Conservation (phyloP, 2,329 filamentous ascomycete genomes). For the Curvularia eragrostidis region DNA sequence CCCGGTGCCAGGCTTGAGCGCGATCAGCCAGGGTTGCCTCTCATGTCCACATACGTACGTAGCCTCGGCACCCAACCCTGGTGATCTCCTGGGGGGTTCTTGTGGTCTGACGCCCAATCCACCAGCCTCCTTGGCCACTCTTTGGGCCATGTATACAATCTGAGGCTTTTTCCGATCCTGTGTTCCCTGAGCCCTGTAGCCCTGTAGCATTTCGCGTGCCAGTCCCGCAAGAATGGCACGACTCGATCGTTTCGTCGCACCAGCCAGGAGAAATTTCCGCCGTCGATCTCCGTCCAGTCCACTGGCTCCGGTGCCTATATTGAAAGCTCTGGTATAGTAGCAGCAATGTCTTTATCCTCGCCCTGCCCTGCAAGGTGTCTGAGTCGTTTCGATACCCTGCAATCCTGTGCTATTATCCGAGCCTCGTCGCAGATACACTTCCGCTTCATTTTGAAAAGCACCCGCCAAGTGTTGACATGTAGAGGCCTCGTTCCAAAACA, state of each 20-base stretch:
- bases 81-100: conserved; percentile 23
- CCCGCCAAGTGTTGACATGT: neutral
- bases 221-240: conserved; percentile 19
- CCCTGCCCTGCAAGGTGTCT: conserved; percentile 8
- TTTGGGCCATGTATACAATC: conserved; percentile 16
- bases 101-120: conserved; percentile 21
- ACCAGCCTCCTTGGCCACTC: conserved; percentile 10
- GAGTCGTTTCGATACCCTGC: conserved; percentile 12
- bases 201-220: conserved; percentile 13
- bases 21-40: conserved; percentile 33
- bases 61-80: conserved; percentile 25
- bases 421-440: neutral
- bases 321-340: conserved; percentile 21
- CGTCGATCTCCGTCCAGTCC: conserved; percentile 25
- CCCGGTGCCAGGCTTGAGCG: conserved; percentile 22
- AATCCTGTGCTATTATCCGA: conserved; percentile 12
- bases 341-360: conserved; percentile 14
- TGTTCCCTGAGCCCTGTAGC: conserved; percentile 8
- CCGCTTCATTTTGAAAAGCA: neutral
- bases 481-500: neutral
- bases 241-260: conserved; percentile 28
- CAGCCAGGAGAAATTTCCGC: conserved; percentile 17
- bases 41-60: conserved; percentile 7
- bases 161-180: conserved; percentile 5
- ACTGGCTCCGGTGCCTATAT: conserved; percentile 16